Evolutionary conservation across 2,329 filamentous ascomycete genomes (phyloP).

Genomic region (Whalleya microplaca): DNA sequence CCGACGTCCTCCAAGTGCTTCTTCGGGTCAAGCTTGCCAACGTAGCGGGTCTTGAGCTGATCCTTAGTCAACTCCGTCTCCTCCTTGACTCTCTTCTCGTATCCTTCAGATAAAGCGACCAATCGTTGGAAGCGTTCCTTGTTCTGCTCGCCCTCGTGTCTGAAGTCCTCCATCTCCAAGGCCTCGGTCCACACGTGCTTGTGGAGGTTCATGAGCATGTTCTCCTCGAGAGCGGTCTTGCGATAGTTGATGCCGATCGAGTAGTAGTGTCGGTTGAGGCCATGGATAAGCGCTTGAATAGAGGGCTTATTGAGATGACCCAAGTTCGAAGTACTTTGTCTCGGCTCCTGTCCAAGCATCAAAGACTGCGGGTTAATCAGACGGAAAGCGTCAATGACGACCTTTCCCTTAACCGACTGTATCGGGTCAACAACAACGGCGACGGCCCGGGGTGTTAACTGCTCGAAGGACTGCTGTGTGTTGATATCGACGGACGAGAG

Average conservation of each 20-base stretch:
- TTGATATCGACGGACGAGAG: conserved; percentile 99
- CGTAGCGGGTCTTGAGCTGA: conserved; percentile 97
- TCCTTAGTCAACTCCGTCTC: conserved; percentile 97
- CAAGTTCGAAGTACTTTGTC: conserved; percentile 96
- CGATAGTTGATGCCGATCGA: conserved; percentile 98
- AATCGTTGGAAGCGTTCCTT: conserved; percentile 86
- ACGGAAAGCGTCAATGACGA: conserved; percentile 98
- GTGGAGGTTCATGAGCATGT: conserved; percentile 99
- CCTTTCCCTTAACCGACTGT: conserved; percentile 99
- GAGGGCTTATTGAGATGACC: conserved; percentile 99
- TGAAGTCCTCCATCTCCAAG: conserved; percentile 95
- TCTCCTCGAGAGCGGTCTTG: conserved; percentile 96
- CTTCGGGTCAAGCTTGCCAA: conserved; percentile 98
- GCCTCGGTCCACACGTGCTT: conserved; percentile 99
- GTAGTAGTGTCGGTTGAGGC: conserved; percentile 98
- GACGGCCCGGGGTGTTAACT: conserved; percentile 93
- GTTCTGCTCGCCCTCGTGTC: conserved; percentile 79
- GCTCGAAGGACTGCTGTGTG: conserved; percentile 99
- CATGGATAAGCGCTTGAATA: conserved; percentile 98
- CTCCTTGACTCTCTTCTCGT: conserved; percentile 98
- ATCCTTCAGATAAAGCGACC: conserved; percentile 88
- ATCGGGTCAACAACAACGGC: conserved; percentile 98
- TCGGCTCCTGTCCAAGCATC: conserved; percentile 96
- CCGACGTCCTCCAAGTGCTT: conserved; percentile 98
- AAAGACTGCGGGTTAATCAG: conserved; percentile 97